These are phyloP conservation scores for Uncinocarpus reesii DNA, from an alignment of 2,329 filamentous ascomycete genomes.

Conservation along the genomic window DNA sequence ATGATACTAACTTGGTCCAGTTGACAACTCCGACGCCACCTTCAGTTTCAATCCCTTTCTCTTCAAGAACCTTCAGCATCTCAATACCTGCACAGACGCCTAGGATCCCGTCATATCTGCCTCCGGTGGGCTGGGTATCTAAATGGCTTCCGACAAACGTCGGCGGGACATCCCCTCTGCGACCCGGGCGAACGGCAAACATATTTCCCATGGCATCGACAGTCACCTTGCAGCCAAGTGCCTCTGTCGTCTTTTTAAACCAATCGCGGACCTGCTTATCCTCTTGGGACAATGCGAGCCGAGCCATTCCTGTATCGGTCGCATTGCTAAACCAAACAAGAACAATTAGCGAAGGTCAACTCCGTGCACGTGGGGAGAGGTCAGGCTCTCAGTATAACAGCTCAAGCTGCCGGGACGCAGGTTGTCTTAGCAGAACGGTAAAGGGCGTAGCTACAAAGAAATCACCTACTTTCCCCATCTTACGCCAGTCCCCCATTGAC, in stretches of 20 bases:
- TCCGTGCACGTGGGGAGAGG: no score
- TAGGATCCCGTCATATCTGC: slow-evolving; percentile 51
- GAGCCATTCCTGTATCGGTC: slow-evolving; percentile 66
- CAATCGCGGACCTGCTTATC: slow-evolving; percentile 65
- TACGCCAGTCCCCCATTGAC: slow-evolving; percentile 56
- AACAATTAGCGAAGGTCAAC: no score
- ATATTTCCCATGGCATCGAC: slow-evolving; percentile 72
- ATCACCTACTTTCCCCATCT: slow-evolving; percentile 55
- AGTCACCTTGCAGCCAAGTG: slow-evolving; percentile 55
- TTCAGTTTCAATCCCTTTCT: slow-evolving; percentile 57
- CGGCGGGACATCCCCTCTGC: slow-evolving; percentile 46
- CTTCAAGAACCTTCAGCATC: slow-evolving; percentile 57
- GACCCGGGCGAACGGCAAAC: slow-evolving; percentile 60
- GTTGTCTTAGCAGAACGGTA: background rate
- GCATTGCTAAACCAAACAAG: slow-evolving; percentile 20
- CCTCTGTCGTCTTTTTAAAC: slow-evolving; percentile 56
- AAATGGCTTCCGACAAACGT: slow-evolving; percentile 38
- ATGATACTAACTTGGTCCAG: slow-evolving; percentile 54
- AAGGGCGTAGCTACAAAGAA: slow-evolving; percentile 10
- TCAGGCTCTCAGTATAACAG: no score
- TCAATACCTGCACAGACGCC: slow-evolving; percentile 65
- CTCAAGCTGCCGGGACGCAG: background rate
- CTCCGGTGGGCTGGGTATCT: slow-evolving; percentile 42
- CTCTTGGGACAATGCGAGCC: slow-evolving; percentile 59
- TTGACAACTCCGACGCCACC: slow-evolving; percentile 66